Evolutionary conservation across 495 filamentous ascomycete genomes (phyloP).

Genomic region (Chaetomium cochliodes): DNA sequence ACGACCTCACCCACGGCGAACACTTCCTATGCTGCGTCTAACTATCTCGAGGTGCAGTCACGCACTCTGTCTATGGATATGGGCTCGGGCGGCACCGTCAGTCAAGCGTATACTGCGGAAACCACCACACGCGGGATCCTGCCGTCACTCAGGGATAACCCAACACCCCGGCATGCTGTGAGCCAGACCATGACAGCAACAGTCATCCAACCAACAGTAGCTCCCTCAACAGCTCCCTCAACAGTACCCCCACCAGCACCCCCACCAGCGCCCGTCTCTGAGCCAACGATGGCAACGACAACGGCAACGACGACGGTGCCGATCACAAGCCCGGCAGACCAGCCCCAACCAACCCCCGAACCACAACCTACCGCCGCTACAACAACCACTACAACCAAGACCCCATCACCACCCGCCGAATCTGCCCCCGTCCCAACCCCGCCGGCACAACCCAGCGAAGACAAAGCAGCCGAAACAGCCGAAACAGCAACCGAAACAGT

Average conservation of each 20-base stretch:
- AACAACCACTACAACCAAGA: background rate
- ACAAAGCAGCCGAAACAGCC: background rate
- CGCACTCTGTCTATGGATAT: constrained; percentile 19
- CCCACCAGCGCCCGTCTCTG: background rate
- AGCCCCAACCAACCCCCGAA: background rate
- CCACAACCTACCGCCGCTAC: background rate
- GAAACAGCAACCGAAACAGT: no score
- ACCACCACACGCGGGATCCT: constrained; percentile 1
- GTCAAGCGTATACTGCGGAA: constrained; percentile 12
- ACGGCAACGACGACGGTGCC: background rate
- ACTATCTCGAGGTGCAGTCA: constrained; percentile 23
- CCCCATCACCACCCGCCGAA: background rate
- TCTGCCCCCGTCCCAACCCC: background rate
- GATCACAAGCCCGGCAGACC: background rate
- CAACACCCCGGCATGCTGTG: background rate
- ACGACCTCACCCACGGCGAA: constrained; percentile 17
- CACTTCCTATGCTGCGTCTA: constrained; percentile 9
- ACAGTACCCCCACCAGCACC: background rate
- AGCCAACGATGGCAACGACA: background rate
- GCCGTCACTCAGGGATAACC: background rate
- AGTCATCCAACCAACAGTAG: background rate
- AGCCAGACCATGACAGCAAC: background rate
- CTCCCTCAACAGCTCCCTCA: background rate
- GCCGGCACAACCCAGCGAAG: background rate
- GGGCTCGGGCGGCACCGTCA: background rate